These are phyloP conservation scores for Schizopora paradoxa DNA, from an alignment of 1,284 basidiomycete genomes.

Conservation along the genomic window DNA sequence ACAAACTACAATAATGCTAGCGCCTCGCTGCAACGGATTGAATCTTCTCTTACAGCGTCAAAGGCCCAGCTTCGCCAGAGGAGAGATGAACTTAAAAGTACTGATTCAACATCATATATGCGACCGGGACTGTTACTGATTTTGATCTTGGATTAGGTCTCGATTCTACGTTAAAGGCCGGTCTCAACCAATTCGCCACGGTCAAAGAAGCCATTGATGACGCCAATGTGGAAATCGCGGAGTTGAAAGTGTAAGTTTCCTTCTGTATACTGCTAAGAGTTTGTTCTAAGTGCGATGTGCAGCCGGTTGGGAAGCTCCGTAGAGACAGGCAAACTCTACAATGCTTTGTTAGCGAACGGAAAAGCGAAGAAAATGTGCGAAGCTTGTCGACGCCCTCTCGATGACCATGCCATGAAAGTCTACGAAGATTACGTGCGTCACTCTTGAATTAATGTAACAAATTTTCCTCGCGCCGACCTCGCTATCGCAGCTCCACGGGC, in stretches of 20 bases:
- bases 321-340: slow-evolving; percentile 53
- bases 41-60: slow-evolving; percentile 54
- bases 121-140: slow-evolving; percentile 6
- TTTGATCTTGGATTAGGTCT: slow-evolving; percentile 41
- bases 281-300: slow-evolving; percentile 2
- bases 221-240: slow-evolving; percentile 47
- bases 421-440: slow-evolving; percentile 65
- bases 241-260: slow-evolving; percentile 46
- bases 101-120: slow-evolving; percentile 15
- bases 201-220: slow-evolving; percentile 56
- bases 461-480: too few relatives aligned
- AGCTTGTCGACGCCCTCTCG: slow-evolving; percentile 71
- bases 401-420: slow-evolving; percentile 51
- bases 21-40: slow-evolving; percentile 53
- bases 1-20: slow-evolving; percentile 43
- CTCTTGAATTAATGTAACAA: neutral
- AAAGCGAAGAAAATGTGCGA: slow-evolving; percentile 66
- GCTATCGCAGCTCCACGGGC: slow-evolving; percentile 46
- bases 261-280: neutral
- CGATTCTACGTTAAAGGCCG: slow-evolving; percentile 49
- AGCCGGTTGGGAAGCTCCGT: slow-evolving; percentile 28
- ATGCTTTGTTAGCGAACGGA: slow-evolving; percentile 56
- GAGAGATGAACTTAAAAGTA: slow-evolving; percentile 59
- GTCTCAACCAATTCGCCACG: slow-evolving; percentile 35
- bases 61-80: slow-evolving; percentile 60